Evolutionary conservation across 148 eudicot species (phyloP).

Genomic region (Camellia japonica): DNA sequence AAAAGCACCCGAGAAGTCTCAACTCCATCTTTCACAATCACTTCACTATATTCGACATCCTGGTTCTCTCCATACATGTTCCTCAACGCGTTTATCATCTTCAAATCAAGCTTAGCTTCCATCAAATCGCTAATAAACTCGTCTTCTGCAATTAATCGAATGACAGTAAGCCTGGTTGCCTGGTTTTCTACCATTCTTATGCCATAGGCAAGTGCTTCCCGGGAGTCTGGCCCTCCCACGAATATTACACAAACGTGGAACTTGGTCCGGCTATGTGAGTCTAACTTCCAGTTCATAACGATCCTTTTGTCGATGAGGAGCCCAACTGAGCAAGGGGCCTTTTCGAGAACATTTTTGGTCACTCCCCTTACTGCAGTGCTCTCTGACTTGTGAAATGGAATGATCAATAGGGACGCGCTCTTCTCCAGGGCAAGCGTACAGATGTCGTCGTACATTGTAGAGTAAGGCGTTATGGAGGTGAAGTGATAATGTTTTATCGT

Average conservation of each 20-base stretch:
- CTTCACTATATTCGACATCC: constrained; percentile 8
- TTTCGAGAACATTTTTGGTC: constrained; percentile 14
- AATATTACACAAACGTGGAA: constrained; percentile 9
- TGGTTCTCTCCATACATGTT: neutral
- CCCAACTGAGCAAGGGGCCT: constrained; percentile 23
- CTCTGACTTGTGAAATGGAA: constrained; percentile 18
- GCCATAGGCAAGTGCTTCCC: constrained; percentile 18
- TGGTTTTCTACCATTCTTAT: constrained; percentile 12
- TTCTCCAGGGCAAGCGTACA: constrained; percentile 17
- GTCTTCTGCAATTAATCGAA: constrained; percentile 8
- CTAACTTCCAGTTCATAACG: neutral
- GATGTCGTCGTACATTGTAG: constrained; percentile 19
- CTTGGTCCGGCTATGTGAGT: neutral
- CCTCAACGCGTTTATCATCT: neutral
- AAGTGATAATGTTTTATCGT: constrained; percentile 3
- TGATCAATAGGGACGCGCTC: constrained; percentile 3
- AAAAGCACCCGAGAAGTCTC: constrained; percentile 4
- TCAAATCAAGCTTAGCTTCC: constrained; percentile 10
- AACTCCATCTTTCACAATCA: constrained; percentile 9
- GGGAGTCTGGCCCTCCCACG: constrained; percentile 15
- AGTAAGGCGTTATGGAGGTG: constrained; percentile 14
- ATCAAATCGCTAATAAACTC: neutral
- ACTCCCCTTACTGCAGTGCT: neutral
- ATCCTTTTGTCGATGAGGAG: constrained; percentile 15
- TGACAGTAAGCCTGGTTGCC: neutral